Conservation (phyloP, 306 rosid species). For the Quercus glauca region DNA sequence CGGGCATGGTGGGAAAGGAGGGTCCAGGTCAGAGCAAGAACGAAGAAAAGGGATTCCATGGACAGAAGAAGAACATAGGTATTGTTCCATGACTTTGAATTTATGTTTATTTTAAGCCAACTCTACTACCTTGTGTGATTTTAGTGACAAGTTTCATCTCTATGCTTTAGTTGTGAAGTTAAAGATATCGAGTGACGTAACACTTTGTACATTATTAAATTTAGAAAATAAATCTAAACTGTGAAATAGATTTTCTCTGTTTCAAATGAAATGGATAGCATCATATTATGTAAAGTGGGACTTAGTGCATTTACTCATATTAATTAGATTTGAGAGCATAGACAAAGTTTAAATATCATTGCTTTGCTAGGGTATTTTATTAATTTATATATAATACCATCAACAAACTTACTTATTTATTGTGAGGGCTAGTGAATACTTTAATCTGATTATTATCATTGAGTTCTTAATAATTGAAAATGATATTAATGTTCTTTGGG, state of each 20-base stretch:
- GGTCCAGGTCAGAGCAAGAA: slow-evolving; percentile 93
- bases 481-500: neutral
- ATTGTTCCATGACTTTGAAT: slow-evolving; percentile 7
- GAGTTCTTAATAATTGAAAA: neutral
- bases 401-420: too few relatives aligned
- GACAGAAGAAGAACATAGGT: slow-evolving; percentile 99
- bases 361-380: too few relatives aligned
- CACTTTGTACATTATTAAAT: too few relatives aligned
- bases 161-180: too few relatives aligned
- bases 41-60: slow-evolving; percentile 94
- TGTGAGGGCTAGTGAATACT: too few relatives aligned
- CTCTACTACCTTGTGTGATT: neutral
- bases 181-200: too few relatives aligned
- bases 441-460: too few relatives aligned
- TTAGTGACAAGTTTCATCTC: neutral
- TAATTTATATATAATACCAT: too few relatives aligned
- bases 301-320: neutral
- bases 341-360: neutral
- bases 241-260: too few relatives aligned
- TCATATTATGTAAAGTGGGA: too few relatives aligned
- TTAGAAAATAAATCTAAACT: too few relatives aligned
- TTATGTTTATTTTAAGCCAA: neutral
- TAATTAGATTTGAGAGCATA: neutral
- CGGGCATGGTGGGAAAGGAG: slow-evolving; percentile 62
- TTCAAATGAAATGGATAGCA: neutral